A percentile compares a stretch with the other conserved stretches of the same genome.
These are phyloP conservation scores for Didymella glomerata DNA, from an alignment of 2,329 filamentous ascomycete species.

Conservation along the genomic window DNA sequence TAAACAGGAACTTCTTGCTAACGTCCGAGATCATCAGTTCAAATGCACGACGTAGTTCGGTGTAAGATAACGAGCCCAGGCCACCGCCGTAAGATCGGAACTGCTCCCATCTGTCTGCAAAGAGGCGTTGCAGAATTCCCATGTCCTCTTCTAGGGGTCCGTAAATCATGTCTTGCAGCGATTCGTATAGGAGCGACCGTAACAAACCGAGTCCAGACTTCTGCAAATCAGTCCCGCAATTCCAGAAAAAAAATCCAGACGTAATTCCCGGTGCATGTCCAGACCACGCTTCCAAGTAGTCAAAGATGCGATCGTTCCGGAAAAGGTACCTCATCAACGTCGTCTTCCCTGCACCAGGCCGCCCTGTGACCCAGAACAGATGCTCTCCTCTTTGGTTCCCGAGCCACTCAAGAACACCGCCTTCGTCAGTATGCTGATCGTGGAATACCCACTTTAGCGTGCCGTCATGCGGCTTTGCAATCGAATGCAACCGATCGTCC, in stretches of 20 bases:
- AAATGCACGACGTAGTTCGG: conserved; percentile 36
- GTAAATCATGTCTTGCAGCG: conserved; percentile 45
- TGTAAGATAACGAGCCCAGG: conserved; percentile 31
- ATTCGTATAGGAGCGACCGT: conserved; percentile 41
- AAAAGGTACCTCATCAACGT: conserved; percentile 55
- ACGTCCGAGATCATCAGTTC: conserved; percentile 40
- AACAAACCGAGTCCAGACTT: conserved; percentile 38
- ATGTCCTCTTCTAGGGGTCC: conserved; percentile 40
- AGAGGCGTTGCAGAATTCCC: conserved; percentile 36
- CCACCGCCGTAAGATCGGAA: conserved; percentile 42
- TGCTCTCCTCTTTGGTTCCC: conserved; percentile 36
- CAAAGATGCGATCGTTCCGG: conserved; percentile 36
- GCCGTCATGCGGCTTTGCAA: conserved; percentile 30
- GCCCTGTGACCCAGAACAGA: conserved; percentile 45
- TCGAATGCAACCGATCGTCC: conserved; percentile 37
- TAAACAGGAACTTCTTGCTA: conserved; percentile 44
- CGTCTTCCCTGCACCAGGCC: conserved; percentile 59
- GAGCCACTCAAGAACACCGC: conserved; percentile 41
- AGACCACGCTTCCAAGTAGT: conserved; percentile 43
- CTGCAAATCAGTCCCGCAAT: conserved; percentile 39
- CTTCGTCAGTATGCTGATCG: conserved; percentile 24
- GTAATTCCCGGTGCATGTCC: conserved; percentile 40
- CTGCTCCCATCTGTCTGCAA: conserved; percentile 42
- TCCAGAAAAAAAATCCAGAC: conserved; percentile 60
- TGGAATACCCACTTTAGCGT: conserved; percentile 40